phyloP scores from a whole-genome alignment of 148 eudicot genomes.

The Gaultheria prostrata region DNA sequence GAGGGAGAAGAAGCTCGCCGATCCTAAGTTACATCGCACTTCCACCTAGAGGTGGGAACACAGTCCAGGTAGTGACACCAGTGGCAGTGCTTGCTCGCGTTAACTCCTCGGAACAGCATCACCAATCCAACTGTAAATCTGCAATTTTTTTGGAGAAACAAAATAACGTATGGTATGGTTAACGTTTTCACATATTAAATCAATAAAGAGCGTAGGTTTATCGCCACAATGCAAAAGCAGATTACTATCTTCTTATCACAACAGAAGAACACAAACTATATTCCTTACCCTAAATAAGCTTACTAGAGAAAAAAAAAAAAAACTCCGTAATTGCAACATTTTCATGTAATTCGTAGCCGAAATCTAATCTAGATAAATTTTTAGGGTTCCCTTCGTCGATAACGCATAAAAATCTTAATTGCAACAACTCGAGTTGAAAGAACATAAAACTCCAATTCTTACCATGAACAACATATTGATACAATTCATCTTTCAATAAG shows the following conservation, averaged over 20 bases:
- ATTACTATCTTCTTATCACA: too few species aligned
- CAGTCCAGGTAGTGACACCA: constrained; percentile 60
- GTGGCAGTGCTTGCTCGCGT: constrained; percentile 41
- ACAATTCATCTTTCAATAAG: background rate
- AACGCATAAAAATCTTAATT: background rate
- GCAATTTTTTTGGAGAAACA: constrained; percentile 12
- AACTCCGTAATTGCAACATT: background rate
- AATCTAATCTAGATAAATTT: background rate
- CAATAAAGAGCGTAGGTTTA: too few species aligned
- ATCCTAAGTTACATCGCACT: constrained; percentile 30
- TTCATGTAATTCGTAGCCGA: background rate
- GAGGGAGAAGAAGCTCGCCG: background rate
- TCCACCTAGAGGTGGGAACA: constrained; percentile 54
- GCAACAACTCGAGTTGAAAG: background rate
- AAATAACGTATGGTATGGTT: background rate
- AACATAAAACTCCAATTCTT: background rate
- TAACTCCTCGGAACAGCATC: constrained; percentile 54
- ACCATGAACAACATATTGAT: background rate
- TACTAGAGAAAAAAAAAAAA: too few species aligned
- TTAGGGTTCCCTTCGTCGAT: background rate
- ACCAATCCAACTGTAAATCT: constrained; percentile 62
- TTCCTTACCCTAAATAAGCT: too few species aligned
- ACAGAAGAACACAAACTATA: too few species aligned
- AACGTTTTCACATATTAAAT: background rate
- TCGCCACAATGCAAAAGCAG: too few species aligned